Base-by-base conservation (phyloP, 2,329 filamentous ascomycete species). In the Penicillium sp. region DNA sequence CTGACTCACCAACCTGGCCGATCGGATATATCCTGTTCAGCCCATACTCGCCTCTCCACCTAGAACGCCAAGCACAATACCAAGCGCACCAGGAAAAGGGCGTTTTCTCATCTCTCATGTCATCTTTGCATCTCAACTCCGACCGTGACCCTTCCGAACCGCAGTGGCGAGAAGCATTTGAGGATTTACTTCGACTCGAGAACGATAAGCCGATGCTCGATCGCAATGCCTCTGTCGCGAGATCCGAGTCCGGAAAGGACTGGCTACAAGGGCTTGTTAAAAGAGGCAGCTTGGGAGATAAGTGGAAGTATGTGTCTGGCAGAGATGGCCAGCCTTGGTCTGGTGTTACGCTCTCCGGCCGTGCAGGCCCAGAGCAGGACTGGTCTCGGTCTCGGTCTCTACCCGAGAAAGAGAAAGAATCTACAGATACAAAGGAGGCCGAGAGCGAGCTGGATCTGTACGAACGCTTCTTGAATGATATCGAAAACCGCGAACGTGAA, bases 131-230 rank as follows among this genome's bases (percentile, higher is more conserved):
- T 29, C 57, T 41, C 38, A 70, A 59, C 49, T 77, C 65, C 29
- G 73, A 69, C 55, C 73, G 56, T 71, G 75, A 62, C 62, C 73
- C 48, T 3, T 61, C 58, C 1, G 73, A 75, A 50, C 74, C 75
- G 0, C 75, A 76, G 33, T 86, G 84, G 83, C 77, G 81, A 17
- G 80, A 81, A 50, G 84, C 84, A 0, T 86, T 85, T 62, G 83
- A 86, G 64, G 84, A 87, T 63, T 75, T 87, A 10, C 62, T 86
- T 17, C 77, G 77, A 48, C 73, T 82, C 3, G 73, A 80, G 51
- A 78, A 79, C 52, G 77, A 76, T 23, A 72, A 75, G 54, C 66
- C 72, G 25, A 75, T 80, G 73, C 67, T 78, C 8, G 74, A 78
- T 41, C 67, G 60, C 27, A 67, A 71, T 25, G 49, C 62, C 2